These are phyloP conservation scores for Cadophora sp. DNA, from an alignment of 2,329 filamentous ascomycete species.

Conservation along the genomic window DNA sequence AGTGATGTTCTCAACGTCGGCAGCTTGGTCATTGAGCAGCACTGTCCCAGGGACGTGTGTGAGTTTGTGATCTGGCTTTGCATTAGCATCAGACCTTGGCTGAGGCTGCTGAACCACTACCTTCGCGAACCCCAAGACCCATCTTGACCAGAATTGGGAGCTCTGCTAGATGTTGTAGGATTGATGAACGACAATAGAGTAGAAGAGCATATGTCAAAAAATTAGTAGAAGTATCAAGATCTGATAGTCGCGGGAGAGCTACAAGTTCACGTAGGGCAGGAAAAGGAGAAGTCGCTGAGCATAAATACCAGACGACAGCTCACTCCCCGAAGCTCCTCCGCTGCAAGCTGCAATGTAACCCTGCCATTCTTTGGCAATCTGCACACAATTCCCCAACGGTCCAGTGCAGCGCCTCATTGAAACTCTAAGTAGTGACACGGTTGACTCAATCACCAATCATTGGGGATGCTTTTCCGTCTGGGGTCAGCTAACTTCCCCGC, in stretches of 20 bases:
- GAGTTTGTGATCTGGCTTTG: slow-evolving; percentile 16
- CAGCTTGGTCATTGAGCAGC: slow-evolving; percentile 29
- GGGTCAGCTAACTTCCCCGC: slow-evolving; percentile 1
- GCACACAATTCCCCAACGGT: not conserved
- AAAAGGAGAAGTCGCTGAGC: not conserved
- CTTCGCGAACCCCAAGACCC: slow-evolving; percentile 16
- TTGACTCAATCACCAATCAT: no score
- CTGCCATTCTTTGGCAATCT: not conserved
- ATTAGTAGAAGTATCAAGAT: not conserved
- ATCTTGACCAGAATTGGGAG: not conserved
- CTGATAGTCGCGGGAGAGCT: not conserved
- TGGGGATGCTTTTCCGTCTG: not conserved
- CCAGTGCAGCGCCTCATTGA: not conserved
- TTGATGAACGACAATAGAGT: no score
- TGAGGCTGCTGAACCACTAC: not conserved
- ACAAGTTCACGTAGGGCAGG: not conserved
- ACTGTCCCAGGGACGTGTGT: slow-evolving; percentile 31
- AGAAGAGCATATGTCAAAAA: no score
- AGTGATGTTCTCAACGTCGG: slow-evolving; percentile 20
- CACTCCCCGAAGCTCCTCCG: slow-evolving; percentile 1
- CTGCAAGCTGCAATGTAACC: not conserved
- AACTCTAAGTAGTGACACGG: not conserved
- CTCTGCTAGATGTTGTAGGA: no score
- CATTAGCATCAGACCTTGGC: not conserved
- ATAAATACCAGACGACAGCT: not conserved